Conservation (phyloP, 345 rosid genomes). For the Crucihimalaya himalaica region DNA sequence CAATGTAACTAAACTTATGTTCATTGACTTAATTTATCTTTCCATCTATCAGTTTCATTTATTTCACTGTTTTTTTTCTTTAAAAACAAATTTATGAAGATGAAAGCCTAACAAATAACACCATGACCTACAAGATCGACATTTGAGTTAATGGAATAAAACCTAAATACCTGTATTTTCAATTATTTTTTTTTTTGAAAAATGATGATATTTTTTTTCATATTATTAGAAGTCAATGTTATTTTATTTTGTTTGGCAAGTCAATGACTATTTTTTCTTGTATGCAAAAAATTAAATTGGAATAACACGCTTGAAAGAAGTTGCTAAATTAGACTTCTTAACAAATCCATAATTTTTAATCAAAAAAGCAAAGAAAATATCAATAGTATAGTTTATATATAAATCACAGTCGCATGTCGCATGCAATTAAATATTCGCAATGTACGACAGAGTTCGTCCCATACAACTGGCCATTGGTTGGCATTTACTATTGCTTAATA, state of each 20-base stretch:
- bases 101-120: constrained; percentile 12
- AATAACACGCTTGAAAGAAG: constrained; percentile 4
- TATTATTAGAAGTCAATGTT: constrained; percentile 8
- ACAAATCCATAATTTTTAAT: neutral
- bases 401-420: constrained; percentile 23
- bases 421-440: constrained; percentile 35
- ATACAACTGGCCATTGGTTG: constrained; percentile 40
- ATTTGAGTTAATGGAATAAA: neutral
- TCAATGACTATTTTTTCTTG: neutral
- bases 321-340: constrained; percentile 20
- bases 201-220: neutral
- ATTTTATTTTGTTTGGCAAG: neutral
- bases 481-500: constrained; percentile 23
- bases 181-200: neutral
- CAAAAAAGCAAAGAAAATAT: neutral
- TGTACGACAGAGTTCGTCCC: constrained; percentile 14
- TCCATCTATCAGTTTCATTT: constrained; percentile 22
- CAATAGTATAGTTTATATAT: neutral
- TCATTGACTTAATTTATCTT: constrained; percentile 30
- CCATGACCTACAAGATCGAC: constrained; percentile 16
- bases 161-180: neutral
- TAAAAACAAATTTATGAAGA: neutral
- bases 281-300: neutral
- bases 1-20: constrained; percentile 25
- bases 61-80: neutral